Base-by-base conservation (phyloP, 2,329 filamentous ascomycete species). In the Paecilomyces formosus region DNA sequence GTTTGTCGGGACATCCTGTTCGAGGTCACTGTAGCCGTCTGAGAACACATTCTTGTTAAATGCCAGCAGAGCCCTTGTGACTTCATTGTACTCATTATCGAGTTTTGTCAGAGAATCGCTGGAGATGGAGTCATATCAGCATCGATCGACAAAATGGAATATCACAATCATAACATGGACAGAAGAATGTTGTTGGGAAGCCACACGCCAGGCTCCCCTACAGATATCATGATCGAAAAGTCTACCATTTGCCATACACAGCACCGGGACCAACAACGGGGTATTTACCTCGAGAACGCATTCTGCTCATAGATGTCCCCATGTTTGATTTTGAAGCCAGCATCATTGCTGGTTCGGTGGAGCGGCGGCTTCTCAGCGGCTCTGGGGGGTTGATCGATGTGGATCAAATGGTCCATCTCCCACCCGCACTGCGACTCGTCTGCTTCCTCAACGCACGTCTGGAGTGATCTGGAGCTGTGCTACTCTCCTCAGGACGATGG, bases 61-160 rank as follows among this genome's bases (percentile, higher is more conserved):
- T 11, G 63, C 58, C 58, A 70, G 72, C 72, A 73, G 75, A 4
- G 72, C 68, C 55, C 69, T 68, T 30, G 65, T 65, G 21, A 75
- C 64, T 63, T 75, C 72, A 60, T 72, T 73, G 54, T 69, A 70
- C 66, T 75, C 73, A 57, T 74, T 64, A 59, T 75, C 73, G 52
- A 75, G 71, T 57, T 65, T 66, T 4, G 66, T 68, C 15, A 65
- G 62, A n/a, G 68, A 64, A 30, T 66, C 63, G 18, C 71, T 74
- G 52, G 8, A 15, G 22, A 39, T 39, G 49, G 22, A 30, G 24
- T n/a, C 5, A 30, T 18, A 9, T 49, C 18, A 26, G 24, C 13
- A 28, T 15, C 12, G 33, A 45, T 18, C 9, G 28, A 21, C 39
- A 49, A 1, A 24, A 22, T 8, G 21, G 13, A 5, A 49, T 24